These are phyloP conservation scores for Penicillium cataractarum DNA, from an alignment of 495 filamentous ascomycete species.

Conservation along the genomic window DNA sequence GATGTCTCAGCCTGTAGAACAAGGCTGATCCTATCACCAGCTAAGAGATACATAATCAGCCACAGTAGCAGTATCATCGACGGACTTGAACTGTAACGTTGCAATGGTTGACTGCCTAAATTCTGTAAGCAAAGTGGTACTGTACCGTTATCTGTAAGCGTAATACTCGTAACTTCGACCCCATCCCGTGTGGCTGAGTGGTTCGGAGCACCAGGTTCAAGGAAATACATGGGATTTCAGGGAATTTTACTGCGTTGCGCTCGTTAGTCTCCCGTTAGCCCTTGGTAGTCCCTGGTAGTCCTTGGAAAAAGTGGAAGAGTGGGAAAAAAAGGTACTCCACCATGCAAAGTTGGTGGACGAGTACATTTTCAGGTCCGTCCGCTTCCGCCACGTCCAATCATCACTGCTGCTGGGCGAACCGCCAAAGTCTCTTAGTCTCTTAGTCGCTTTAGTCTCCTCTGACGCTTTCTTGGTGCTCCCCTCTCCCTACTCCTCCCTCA, in stretches of 20 bases:
- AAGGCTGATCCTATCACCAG: background rate
- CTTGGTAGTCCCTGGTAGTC: background rate
- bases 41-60: background rate
- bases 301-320: background rate
- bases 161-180: background rate
- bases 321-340: constrained; percentile 3
- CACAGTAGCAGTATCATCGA: background rate
- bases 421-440: constrained; percentile 17
- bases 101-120: background rate
- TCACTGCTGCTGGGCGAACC: background rate
- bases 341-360: background rate
- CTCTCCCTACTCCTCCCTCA: constrained; percentile 8
- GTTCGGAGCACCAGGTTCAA: background rate
- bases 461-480: constrained; percentile 2
- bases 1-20: background rate
- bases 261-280: background rate
- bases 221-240: background rate
- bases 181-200: background rate
- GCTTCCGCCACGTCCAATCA: constrained; percentile 27
- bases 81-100: background rate
- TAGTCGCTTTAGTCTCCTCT: constrained; percentile 11
- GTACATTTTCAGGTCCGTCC: constrained; percentile 23
- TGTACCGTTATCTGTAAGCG: background rate
- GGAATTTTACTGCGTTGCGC: background rate
- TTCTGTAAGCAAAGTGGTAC: background rate